phyloP scores from a whole-genome alignment of 208 protist genomes.

The Plasmodiophora brassicae region DNA sequence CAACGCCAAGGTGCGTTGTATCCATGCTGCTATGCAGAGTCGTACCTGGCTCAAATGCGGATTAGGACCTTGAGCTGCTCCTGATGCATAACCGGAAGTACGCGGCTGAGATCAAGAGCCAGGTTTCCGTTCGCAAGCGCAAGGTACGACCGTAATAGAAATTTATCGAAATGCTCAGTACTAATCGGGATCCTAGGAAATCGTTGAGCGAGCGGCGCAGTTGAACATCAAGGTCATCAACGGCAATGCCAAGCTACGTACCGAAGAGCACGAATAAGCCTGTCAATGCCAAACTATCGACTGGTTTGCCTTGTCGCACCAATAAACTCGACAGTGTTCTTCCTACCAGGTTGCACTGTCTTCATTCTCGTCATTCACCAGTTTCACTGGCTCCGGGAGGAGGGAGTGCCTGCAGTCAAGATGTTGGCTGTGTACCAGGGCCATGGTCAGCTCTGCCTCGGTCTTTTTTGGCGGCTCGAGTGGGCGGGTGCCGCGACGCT shows the following conservation, averaged over 20 bases:
- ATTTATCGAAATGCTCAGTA: not conserved
- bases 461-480: too few species aligned
- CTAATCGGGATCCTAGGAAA: slow-evolving; percentile 69
- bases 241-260: slow-evolving; percentile 82
- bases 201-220: slow-evolving; percentile 92
- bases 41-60: slow-evolving; percentile 55
- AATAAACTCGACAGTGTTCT: too few species aligned
- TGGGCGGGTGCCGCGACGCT: too few species aligned
- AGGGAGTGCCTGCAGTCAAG: too few species aligned
- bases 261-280: slow-evolving; percentile 70
- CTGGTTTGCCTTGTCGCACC: too few species aligned
- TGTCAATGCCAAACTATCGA: too few species aligned
- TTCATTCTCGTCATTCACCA: too few species aligned
- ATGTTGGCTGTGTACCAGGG: too few species aligned
- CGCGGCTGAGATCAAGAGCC: slow-evolving; percentile 89
- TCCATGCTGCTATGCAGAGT: slow-evolving; percentile 50
- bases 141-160: not conserved
- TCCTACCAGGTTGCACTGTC: too few species aligned
- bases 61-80: slow-evolving; percentile 93
- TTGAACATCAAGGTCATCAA: slow-evolving; percentile 96
- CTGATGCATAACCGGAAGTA: slow-evolving; percentile 99
- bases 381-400: too few species aligned
- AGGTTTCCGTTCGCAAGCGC: slow-evolving; percentile 78
- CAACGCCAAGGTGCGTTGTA: slow-evolving; percentile 61
- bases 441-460: too few species aligned